Evolutionary conservation across 768 basidiomycete genomes (phyloP), one percentile per base, ranked within the genome.

Genomic region (Piloderma croceum): DNA sequence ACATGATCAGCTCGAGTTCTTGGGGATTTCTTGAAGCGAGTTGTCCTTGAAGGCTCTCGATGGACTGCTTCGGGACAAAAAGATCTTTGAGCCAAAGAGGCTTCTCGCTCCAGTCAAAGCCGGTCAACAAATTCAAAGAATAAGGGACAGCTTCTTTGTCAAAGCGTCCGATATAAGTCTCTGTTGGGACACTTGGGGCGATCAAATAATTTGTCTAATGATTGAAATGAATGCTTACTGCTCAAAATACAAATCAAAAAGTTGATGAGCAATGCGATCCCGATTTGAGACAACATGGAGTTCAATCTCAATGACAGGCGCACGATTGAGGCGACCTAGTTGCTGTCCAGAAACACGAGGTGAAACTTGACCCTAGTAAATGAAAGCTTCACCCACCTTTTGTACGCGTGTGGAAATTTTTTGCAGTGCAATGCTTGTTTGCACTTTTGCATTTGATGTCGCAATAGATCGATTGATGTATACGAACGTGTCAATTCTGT

Each of bases 211-310:
- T 23, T 11, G 38, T 9, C 7, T 17, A 21, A 32, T 39, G 22
- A 12, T 7, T 7, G 15, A 3, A 7, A 11, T 3, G 7, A 15
- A 19, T 5, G 63, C 80, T 56, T 55, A 81, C 81, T 79, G 76
- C 24, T 81, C 76, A 50, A 79, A 77, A 61, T 79, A 78, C 24
- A 82, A 53, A 51, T 84, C 81, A 46, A 84, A 83, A 1, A 78
- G 53, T 57, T 81, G 78, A 50, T 81, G 79, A 1, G 79, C 76
- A 3, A 80, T 62, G 7, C 77, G 71, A 54, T 83, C 81, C 10
- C 80, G 63, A 51, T 82, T 81, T 1, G 81, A 83, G 7, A 83
- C 73, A 4, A 83, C 81, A 51, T 83, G 81, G 6, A 83, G 67
- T 45, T 83, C 81, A 25, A 82, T 69, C 5, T 65, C 66, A 9